Base-by-base conservation (phyloP, 208 protist species). In the Acanthamoeba culbertsoni region DNA sequence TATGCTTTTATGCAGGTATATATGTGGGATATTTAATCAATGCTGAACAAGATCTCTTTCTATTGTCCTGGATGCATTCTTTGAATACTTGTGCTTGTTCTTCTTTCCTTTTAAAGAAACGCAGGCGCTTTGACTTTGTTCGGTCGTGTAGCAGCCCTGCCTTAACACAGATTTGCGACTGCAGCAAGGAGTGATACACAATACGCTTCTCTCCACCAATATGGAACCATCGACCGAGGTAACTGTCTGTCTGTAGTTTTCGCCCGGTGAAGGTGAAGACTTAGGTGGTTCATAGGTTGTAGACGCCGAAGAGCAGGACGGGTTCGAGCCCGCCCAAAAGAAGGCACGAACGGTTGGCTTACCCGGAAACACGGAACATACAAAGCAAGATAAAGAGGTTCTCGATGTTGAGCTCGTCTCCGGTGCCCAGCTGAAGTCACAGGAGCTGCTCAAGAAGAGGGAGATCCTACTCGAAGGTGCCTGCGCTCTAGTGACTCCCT, bases 401-500 rank as follows among this genome's bases (percentile, higher is more conserved):
- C 73, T 18, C 43, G 28, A 84, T 20, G 26, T 84, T 14, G 73
- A 79, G 42, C 23, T 79, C 14, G 46, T 84, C 7, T 4, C 0
- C 0, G 37, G 43, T 0, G 73, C 73, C 14, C 73, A 84, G 73
- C 73, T 57, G 0, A 84, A 84, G 26, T 18, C 73, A 10, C 73
- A 84, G 23, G 73, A 84, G 43, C 4, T 84, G 6, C 43, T 84
- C 18, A 84, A 84, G 43, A 46, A 28, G 23, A 53, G 73, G 43
- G 73, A 84, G 73, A 28, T 43, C 8, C 45, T 84, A 55, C 73
- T 84, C 73, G 73, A 84, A 84, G 73, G 73, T 84, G n/a, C 5
- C 6, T 10, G 1, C 8, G 26, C 40, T 6, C 40, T 46, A 1
- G 20, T 82, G 42, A 37, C 23, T 77, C 16, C 65, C 8, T 37